Percentiles rank a stretch among this genome's conserved stretches.
Evolutionary conservation across 1,139 yeast genomes (phyloP).

Genomic region (Geotrichum histeridarum): DNA sequence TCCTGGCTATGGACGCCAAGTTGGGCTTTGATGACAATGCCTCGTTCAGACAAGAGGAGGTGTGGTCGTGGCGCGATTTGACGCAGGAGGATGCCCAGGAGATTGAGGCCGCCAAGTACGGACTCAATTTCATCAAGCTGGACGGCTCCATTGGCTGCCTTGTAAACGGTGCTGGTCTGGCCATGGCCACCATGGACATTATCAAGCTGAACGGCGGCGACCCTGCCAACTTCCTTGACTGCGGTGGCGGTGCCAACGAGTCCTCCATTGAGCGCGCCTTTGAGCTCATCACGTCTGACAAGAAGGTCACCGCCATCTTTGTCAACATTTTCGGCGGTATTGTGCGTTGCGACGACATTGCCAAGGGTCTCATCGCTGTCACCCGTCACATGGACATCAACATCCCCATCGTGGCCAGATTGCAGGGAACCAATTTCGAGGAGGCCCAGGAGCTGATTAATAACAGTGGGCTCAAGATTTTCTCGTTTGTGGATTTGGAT

Average conservation of each 20-base stretch:
- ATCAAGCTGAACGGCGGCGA: conserved; percentile 97
- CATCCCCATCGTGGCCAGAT: conserved; percentile 94
- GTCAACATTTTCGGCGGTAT: conserved; percentile 99
- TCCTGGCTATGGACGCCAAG: conserved; percentile 98
- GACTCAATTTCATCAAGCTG: conserved; percentile 92
- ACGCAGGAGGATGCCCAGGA: conserved; percentile 98
- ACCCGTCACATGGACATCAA: conserved; percentile 83
- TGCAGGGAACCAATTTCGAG: conserved; percentile 95
- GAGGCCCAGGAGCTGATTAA: conserved; percentile 82
- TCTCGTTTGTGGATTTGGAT: conserved; percentile 86
- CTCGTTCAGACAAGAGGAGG: conserved; percentile 87
- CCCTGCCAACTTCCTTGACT: conserved; percentile 98
- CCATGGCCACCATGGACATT: conserved; percentile 99
- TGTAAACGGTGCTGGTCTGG: conserved; percentile 99
- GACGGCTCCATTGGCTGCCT: conserved; percentile 98
- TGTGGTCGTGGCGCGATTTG: conserved; percentile 93
- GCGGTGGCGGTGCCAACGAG: conserved; percentile 99
- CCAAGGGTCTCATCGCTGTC: conserved; percentile 92
- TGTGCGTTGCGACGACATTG: conserved; percentile 98
- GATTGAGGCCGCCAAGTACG: conserved; percentile 83
- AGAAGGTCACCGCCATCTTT: conserved; percentile 88
- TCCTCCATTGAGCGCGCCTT: conserved; percentile 96
- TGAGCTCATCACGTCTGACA: conserved; percentile 83
- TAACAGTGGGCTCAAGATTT: conserved; percentile 89
- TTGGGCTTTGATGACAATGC: conserved; percentile 98